Percentiles rank a stretch among this genome's conserved stretches.
phyloP scores from a whole-genome alignment of 2,329 filamentous ascomycete genomes.

The Tolypocladium ovalisporum region DNA sequence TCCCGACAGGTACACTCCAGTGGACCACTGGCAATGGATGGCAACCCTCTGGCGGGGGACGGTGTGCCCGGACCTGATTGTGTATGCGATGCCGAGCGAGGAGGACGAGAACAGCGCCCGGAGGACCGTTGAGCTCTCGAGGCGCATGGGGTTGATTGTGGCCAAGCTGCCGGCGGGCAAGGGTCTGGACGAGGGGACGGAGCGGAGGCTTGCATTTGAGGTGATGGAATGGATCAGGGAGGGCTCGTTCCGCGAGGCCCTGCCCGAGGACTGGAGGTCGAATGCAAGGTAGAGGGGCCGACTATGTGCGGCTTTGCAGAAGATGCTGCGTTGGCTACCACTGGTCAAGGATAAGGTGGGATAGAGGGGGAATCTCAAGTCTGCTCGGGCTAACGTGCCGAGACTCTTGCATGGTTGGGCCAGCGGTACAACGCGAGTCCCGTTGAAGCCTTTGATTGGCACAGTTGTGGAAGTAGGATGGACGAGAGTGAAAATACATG shows the following conservation, averaged over 20 bases:
- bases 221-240: constrained; percentile 67
- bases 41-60: constrained; percentile 86
- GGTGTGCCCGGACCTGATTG: constrained; percentile 67
- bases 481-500: not conserved
- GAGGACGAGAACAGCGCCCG: constrained; percentile 23
- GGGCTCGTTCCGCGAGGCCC: constrained; percentile 27
- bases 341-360: not conserved
- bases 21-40: constrained; percentile 98
- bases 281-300: constrained; percentile 1
- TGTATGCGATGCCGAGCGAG: constrained; percentile 45
- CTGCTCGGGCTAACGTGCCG: not conserved
- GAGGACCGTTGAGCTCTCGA: constrained; percentile 45
- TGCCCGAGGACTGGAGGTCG: constrained; percentile 9
- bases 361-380: not conserved
- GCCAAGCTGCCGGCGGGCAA: constrained; percentile 33
- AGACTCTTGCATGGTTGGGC: not conserved
- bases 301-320: not conserved
- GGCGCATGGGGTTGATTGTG: constrained; percentile 41
- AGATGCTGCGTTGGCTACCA: not conserved
- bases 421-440: no score
- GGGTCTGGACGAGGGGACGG: constrained; percentile 54
- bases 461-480: not conserved
- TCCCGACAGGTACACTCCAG: constrained; percentile 62
- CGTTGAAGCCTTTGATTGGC: not conserved
- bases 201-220: constrained; percentile 74